Conservation (phyloP, 2,329 filamentous ascomycete genomes). For the Botrytis pseudocinerea region DNA sequence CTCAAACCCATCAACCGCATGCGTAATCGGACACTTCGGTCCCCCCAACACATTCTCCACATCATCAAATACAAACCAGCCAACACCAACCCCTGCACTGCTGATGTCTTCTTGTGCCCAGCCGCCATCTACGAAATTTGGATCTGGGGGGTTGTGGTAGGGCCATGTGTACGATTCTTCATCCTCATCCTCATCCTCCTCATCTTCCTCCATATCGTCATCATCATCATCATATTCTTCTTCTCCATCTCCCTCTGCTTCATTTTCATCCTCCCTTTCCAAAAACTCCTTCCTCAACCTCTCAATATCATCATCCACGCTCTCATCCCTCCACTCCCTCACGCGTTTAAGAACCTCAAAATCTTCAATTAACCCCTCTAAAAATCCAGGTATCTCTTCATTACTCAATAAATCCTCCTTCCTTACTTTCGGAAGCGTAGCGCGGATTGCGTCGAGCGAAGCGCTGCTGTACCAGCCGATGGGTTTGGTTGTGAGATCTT, state of each 20-base stretch:
- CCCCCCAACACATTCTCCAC: neutral
- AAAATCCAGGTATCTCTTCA: neutral
- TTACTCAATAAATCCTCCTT: neutral
- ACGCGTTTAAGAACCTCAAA: neutral
- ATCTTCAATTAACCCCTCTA: neutral
- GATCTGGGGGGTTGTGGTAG: neutral
- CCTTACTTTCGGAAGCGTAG: neutral
- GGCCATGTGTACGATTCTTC: neutral
- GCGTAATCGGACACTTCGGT: neutral
- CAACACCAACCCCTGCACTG: neutral
- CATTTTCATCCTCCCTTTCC: neutral
- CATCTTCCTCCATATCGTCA: neutral
- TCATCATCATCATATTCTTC: no score
- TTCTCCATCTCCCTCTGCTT: neutral
- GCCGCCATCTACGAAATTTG: neutral
- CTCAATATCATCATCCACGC: no score
- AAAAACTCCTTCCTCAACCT: neutral
- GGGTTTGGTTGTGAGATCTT: neutral
- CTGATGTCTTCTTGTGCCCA: slow-evolving; percentile 1
- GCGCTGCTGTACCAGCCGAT: neutral
- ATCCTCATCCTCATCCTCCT: neutral
- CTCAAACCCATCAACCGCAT: neutral
- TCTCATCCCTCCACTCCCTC: neutral
- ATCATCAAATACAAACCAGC: neutral
- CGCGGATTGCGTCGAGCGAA: neutral